Percentiles rank a stretch among this genome's conserved stretches.
Conservation (phyloP, 2,329 filamentous ascomycete species). For the Lachnum nothofagi region DNA sequence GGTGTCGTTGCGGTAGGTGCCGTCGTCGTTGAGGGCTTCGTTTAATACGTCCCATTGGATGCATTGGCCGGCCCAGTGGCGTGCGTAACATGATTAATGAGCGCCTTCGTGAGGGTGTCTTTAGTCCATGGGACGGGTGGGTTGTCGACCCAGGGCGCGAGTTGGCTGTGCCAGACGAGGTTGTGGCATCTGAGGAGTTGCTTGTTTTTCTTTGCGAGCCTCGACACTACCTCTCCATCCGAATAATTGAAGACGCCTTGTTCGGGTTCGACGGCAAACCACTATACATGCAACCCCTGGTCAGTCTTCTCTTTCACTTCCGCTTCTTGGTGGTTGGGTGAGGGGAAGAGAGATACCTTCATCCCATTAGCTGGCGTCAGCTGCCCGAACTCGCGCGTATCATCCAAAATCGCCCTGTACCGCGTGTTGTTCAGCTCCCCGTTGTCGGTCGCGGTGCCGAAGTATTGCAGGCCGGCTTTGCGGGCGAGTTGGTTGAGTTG, state of each 20-base stretch:
- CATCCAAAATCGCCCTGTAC: conserved; percentile 52
- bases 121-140: conserved; percentile 50
- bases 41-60: conserved; percentile 64
- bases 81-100: conserved; percentile 57
- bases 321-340: background rate
- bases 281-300: conserved; percentile 33
- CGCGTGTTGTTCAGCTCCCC: conserved; percentile 42
- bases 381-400: conserved; percentile 57
- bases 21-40: conserved; percentile 56
- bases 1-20: conserved; percentile 46
- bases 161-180: conserved; percentile 48
- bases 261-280: conserved; percentile 56
- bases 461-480: conserved; percentile 50
- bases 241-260: conserved; percentile 54
- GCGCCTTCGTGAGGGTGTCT: conserved; percentile 47
- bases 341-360: conserved; percentile 33
- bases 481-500: conserved; percentile 51
- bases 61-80: conserved; percentile 54
- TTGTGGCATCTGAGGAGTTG: conserved; percentile 60
- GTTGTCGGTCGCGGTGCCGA: conserved; percentile 56
- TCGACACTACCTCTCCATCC: conserved; percentile 49
- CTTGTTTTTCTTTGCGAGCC: conserved; percentile 43
- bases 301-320: conserved; percentile 1
- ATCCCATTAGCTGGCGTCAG: conserved; percentile 60
- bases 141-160: conserved; percentile 45